These are phyloP conservation scores for Clavispora santaluciae DNA, from an alignment of 805 yeast species.

Conservation along the genomic window DNA sequence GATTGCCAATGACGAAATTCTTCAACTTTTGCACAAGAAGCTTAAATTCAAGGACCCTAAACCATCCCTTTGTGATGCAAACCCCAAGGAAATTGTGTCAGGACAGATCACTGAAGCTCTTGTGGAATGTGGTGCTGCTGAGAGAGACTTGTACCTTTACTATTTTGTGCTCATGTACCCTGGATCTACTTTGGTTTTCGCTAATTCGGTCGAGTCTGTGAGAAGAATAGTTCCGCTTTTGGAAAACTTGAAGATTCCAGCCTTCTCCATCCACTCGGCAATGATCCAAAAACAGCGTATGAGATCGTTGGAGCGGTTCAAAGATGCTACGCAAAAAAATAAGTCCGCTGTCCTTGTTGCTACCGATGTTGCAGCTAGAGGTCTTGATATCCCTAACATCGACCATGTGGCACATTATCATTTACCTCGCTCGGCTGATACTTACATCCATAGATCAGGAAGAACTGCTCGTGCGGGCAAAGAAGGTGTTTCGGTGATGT, in stretches of 20 bases:
- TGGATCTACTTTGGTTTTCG: slow-evolving; percentile 85
- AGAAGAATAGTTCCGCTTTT: slow-evolving; percentile 77
- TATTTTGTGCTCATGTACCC: slow-evolving; percentile 83
- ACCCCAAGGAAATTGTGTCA: slow-evolving; percentile 79
- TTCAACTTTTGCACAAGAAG: slow-evolving; percentile 61
- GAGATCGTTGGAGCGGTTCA: slow-evolving; percentile 78
- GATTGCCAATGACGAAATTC: slow-evolving; percentile 53
- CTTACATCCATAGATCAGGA: slow-evolving; percentile 93
- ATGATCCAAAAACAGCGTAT: slow-evolving; percentile 94
- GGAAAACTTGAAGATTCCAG: slow-evolving; percentile 60
- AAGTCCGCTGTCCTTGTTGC: slow-evolving; percentile 73
- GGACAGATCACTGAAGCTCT: slow-evolving; percentile 74
- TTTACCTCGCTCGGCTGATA: slow-evolving; percentile 89
- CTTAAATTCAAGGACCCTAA: slow-evolving; percentile 61
- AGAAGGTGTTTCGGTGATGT: slow-evolving; percentile 91
- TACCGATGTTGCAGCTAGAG: slow-evolving; percentile 98
- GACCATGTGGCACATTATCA: slow-evolving; percentile 96
- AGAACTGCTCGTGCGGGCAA: slow-evolving; percentile 96
- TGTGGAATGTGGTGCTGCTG: slow-evolving; percentile 85
- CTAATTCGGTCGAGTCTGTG: slow-evolving; percentile 93
- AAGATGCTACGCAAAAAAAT: slow-evolving; percentile 41
- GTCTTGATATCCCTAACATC: slow-evolving; percentile 85
- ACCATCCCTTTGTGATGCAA: slow-evolving; percentile 76
- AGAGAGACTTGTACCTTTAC: slow-evolving; percentile 85
- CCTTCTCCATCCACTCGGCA: slow-evolving; percentile 81